Conservation (phyloP, 1,139 yeast genomes). For the Blastobotrys indianensis region DNA sequence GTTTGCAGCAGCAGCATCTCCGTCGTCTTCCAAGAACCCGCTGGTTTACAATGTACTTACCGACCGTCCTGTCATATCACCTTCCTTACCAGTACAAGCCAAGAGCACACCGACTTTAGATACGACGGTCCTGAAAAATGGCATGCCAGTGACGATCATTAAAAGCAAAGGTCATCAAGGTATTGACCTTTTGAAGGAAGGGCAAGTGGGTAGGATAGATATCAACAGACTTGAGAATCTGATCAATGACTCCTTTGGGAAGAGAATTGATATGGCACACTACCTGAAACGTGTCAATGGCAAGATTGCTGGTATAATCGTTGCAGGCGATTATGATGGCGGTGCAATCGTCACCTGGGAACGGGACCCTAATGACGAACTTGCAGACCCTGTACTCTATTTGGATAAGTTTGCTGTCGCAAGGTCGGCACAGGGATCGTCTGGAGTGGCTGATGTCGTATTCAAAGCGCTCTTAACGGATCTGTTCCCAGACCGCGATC, state of each 20-base stretch:
- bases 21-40: constrained; percentile 51
- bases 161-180: constrained; percentile 33
- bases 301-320: constrained; percentile 65
- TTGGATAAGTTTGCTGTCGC: constrained; percentile 91
- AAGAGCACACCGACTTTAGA: constrained; percentile 56
- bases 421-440: constrained; percentile 75
- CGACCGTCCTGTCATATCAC: constrained; percentile 86
- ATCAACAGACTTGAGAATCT: constrained; percentile 50
- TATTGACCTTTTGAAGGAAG: constrained; percentile 42
- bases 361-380: constrained; percentile 5
- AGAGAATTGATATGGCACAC: constrained; percentile 54
- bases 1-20: constrained; percentile 35
- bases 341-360: constrained; percentile 90
- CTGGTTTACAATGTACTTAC: constrained; percentile 83
- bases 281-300: constrained; percentile 62
- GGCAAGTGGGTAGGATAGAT: constrained; percentile 48
- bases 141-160: constrained; percentile 57
- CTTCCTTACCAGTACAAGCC: constrained; percentile 69
- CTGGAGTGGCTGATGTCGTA: constrained; percentile 89
- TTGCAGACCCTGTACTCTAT: constrained; percentile 43
- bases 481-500: constrained; percentile 57
- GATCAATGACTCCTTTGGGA: constrained; percentile 76
- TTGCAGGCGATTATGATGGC: constrained; percentile 94
- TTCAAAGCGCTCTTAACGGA: constrained; percentile 69
- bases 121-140: constrained; percentile 77